Base-by-base conservation (phyloP, 129 eudicot species). In the sunflower (Helianthus annuus) region DNA sequence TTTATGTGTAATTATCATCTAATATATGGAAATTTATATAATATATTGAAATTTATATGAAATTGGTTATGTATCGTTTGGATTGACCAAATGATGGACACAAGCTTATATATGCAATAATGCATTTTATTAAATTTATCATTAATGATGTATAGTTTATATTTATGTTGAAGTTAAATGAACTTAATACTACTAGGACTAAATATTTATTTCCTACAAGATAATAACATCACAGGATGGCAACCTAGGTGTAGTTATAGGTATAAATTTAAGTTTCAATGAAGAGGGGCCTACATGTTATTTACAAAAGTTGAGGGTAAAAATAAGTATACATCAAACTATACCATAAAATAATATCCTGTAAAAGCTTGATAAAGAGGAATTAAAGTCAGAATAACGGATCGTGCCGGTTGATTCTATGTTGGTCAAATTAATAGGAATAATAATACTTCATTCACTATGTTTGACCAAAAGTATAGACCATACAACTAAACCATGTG, bases 401-500 rank as follows among this genome's bases (percentile, higher is more conserved):
- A 42, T 15, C 17, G 36, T 72, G 49, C 59, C 44, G 29, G 68
- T 46, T 32, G 39, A 58, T 63, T 62, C 64, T 65, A 76, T 56
- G 74, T 65, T 76, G 40, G 74, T 67, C 68, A 76, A 40, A 34
- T 67, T 57, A 57, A 29, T 9, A 67, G 12, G 74, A 56, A 58
- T 57, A 67, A 66, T 46, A 34, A 45, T 15, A 68, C 60, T 45
- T 76, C 52, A 76, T 67, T 76, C 80, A 67, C 69, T 66, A 57
- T 76, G 74, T 76, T 67, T 76, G 80, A 76, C 80, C 80, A 57
- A 67, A 76, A 76, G 58, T 36, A 58, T 19, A 46, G n/a, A 48
- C 48, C 45, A 55, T 29, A 19, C 22, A 52, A 38, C 58, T 55
- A 76, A 51, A 67, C 51, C 74, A 67, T 76, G 75, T 76, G 80